A percentile compares a stretch with the other conserved stretches of the same genome.
phyloP scores from a whole-genome alignment of 1,284 basidiomycete genomes.

The Irpex sp. region DNA sequence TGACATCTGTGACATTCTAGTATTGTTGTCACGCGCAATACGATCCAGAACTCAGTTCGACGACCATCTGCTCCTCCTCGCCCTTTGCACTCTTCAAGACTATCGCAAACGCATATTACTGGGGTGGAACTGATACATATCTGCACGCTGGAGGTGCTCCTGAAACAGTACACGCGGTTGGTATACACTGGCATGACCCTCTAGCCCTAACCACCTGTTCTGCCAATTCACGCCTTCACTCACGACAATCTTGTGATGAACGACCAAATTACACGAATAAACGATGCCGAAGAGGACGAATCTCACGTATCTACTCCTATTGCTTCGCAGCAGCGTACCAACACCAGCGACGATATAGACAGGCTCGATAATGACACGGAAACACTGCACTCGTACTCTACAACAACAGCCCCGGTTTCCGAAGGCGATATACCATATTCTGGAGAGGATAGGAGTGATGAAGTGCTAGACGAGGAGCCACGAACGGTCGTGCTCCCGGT shows the following conservation, averaged over 20 bases:
- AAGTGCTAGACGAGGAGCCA: slow-evolving; percentile 15
- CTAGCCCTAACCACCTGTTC: not conserved
- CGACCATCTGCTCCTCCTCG: not conserved
- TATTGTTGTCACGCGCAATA: not conserved
- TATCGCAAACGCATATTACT: not conserved
- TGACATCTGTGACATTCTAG: not conserved
- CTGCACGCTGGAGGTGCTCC: not conserved
- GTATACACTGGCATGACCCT: not conserved
- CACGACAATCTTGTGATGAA: slow-evolving; percentile 2
- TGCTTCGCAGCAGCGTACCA: slow-evolving; percentile 2
- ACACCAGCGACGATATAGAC: not conserved
- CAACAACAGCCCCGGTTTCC: not conserved
- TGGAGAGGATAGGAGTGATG: not conserved
- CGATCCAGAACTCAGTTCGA: not conserved
- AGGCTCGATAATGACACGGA: not conserved
- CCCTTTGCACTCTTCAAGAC: not conserved
- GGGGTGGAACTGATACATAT: not conserved
- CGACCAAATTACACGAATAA: not conserved
- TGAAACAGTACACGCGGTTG: not conserved
- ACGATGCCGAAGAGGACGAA: slow-evolving; percentile 4
- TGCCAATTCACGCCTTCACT: slow-evolving; percentile 1
- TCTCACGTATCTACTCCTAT: slow-evolving; percentile 9
- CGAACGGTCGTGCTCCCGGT: slow-evolving; percentile 38
- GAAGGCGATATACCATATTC: not conserved
- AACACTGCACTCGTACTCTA: slow-evolving; percentile 3